Evolutionary conservation across 352 stramenopile species (phyloP).

Genomic region (Pythium phragmiticola): DNA sequence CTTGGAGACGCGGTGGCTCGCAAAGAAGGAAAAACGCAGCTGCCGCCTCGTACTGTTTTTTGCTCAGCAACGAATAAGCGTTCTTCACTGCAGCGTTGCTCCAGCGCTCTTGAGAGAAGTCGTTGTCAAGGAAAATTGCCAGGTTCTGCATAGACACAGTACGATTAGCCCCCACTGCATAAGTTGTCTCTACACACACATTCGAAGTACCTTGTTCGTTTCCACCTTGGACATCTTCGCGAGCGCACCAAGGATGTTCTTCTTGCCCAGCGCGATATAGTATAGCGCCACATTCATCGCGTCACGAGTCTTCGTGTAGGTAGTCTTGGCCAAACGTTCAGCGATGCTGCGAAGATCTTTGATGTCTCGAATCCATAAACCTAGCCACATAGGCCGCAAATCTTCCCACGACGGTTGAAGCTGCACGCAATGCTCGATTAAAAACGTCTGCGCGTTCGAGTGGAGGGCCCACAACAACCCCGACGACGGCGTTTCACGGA

Average conservation of each 20-base stretch:
- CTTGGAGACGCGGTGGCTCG: constrained; percentile 91
- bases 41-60: constrained; percentile 89
- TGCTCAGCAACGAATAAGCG: constrained; percentile 93
- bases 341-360: constrained; percentile 64
- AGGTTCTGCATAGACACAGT: constrained; percentile 43
- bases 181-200: neutral
- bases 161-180: neutral
- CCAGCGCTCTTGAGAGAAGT: constrained; percentile 83
- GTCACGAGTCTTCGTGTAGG: constrained; percentile 61
- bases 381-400: constrained; percentile 67
- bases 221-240: constrained; percentile 75
- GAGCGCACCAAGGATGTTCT: constrained; percentile 69
- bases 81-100: constrained; percentile 92
- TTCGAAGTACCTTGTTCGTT: constrained; percentile 54
- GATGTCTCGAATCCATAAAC: constrained; percentile 78
- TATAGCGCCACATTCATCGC: constrained; percentile 74
- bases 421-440: constrained; percentile 66
- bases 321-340: constrained; percentile 66
- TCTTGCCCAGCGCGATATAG: constrained; percentile 80
- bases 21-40: constrained; percentile 93
- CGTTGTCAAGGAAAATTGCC: constrained; percentile 71
- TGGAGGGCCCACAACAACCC: constrained; percentile 79
- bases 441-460: constrained; percentile 76
- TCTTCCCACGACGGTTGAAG: constrained; percentile 62
- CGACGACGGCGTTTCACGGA: constrained; percentile 67